Conservation (phyloP, 2,329 filamentous ascomycete genomes). For the Neurospora crassa region DNA sequence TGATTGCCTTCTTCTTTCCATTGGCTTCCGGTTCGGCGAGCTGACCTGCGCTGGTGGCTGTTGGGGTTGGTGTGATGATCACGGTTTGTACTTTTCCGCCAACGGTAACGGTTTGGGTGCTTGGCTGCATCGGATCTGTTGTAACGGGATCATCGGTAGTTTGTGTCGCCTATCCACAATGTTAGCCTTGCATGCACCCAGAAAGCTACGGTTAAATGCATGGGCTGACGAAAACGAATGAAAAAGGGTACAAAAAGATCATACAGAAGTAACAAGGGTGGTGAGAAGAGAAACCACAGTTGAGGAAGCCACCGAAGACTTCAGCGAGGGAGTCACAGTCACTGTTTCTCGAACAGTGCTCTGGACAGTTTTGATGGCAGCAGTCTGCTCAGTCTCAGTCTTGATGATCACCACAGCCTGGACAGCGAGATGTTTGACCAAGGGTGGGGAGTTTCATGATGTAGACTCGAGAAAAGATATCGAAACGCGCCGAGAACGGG, state of each 20-base stretch:
- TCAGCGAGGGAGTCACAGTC: constrained; percentile 21
- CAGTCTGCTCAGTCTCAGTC: constrained; percentile 14
- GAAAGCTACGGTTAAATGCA: background rate
- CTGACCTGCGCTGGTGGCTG: constrained; percentile 8
- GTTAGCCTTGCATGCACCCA: constrained; percentile 2
- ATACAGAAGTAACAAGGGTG: constrained; percentile 27
- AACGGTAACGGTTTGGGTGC: constrained; percentile 44
- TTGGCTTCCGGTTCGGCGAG: constrained; percentile 22
- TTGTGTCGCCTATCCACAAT: background rate
- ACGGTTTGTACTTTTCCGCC: constrained; percentile 45
- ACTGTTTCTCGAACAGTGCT: constrained; percentile 28
- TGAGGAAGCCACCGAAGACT: constrained; percentile 13
- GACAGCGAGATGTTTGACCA: constrained; percentile 12
- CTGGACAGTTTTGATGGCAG: constrained; percentile 26
- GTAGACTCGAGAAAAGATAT: background rate
- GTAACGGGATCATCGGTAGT: background rate
- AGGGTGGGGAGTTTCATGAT: background rate
- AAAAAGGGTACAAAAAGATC: constrained; percentile 14
- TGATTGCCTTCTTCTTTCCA: constrained; percentile 10
- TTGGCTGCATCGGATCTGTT: constrained; percentile 23
- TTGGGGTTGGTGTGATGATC: constrained; percentile 35
- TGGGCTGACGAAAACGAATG: background rate
- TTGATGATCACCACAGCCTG: constrained; percentile 19
- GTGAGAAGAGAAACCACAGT: constrained; percentile 12
- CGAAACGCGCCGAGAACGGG: background rate